Conservation (phyloP, 345 rosid genomes). For the Eucalyptus melliodora region DNA sequence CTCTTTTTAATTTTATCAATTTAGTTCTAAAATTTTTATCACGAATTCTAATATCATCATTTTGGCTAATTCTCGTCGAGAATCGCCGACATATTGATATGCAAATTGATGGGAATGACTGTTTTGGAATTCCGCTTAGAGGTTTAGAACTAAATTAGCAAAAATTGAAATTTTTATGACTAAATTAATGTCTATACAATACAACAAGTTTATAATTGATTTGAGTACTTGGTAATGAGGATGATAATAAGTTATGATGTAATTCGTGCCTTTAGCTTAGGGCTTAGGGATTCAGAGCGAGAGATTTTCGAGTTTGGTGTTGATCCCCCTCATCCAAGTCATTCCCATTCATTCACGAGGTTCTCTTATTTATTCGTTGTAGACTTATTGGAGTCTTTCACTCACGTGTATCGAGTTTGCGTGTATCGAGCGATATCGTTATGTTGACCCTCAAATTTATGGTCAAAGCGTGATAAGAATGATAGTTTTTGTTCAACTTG, state of each 20-base stretch:
- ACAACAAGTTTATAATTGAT: rapidly evolving
- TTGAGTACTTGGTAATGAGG: neutral
- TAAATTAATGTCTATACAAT: neutral
- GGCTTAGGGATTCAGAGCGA: neutral
- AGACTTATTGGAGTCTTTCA: neutral
- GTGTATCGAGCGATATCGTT: rapidly evolving
- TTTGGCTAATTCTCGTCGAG: rapidly evolving
- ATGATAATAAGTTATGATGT: neutral
- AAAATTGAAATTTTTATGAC: rapidly evolving
- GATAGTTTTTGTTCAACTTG: neutral
- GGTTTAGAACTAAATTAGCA: rapidly evolving
- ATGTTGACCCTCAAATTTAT: neutral
- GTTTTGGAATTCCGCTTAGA: rapidly evolving
- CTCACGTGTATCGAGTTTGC: neutral
- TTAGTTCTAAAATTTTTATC: rapidly evolving
- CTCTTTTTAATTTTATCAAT: neutral
- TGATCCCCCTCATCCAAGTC: neutral
- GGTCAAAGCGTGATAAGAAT: neutral
- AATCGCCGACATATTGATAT: rapidly evolving
- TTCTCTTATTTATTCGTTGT: neutral
- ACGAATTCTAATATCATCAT: rapidly evolving
- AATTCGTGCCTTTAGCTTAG: neutral
- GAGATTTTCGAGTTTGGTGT: neutral
- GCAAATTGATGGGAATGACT: too few relatives aligned
- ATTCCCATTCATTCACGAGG: neutral